Evolutionary conservation across 1,139 yeast species (phyloP), one percentile per base, ranked within the genome.

Genomic region (Candida albicans): DNA sequence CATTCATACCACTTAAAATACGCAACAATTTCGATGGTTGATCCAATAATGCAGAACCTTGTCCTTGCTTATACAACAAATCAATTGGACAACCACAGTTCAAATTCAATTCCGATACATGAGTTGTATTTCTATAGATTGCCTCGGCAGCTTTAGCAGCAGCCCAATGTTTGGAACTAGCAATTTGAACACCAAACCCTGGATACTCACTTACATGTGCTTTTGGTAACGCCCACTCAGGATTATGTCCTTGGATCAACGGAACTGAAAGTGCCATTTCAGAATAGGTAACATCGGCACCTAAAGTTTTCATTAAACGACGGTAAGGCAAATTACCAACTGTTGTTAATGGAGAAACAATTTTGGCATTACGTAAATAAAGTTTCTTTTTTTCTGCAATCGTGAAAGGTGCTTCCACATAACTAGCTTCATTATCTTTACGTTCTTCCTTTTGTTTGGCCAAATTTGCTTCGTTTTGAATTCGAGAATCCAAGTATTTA

Each of bases 21-120:
- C 96, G 77, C 37, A 85, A 63, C 65, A 91, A 67, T 57, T 89
- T 80, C 0, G 95, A 84, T 8, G 96, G 95, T 58, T 87, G 90
- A 51, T 90, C 98, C 77, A 93, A 71, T 48, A 93, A 74, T 0
- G 97, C 99, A 33, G 96, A 84, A 1, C 99, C 99, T 52, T 96
- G 96, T 27, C 99, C 99, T 60, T 87, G 91, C 53, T 93, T 79
- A 64, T 84, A 95, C 24, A 93, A 73, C 54, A 95, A 73, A 62
- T 95, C 99, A 54, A 93, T 93, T 12, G 99, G 99, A 64, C 99
- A 93, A 2, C 99, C 99, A 61, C 96, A 86, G 66, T 93, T 93
- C 57, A 93, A 75, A 61, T 93, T 95, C 52, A 93, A 71, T 61
- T 93, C 98, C 29, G 87, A 79, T 18, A 85, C 80, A 42, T 73